Evolutionary conservation across 2,329 filamentous ascomycete species (phyloP), one percentile per base, ranked within the genome.

Genomic region (Trichoderma simmonsii): DNA sequence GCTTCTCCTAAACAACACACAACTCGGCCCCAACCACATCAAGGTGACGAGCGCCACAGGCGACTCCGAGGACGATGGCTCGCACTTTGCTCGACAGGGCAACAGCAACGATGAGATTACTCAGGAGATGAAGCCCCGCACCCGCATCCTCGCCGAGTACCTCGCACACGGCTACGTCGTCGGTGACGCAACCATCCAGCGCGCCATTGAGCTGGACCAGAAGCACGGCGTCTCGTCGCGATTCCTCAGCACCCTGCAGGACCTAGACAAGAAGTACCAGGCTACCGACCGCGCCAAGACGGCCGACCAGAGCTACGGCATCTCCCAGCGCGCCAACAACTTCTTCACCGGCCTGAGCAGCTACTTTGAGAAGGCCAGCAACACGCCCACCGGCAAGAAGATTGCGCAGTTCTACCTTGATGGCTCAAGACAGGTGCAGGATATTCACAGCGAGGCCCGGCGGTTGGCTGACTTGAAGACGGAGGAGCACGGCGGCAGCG

Each of bases 71-170:
- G 90, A 92, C 74, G 89, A 92, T 75, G 84, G 85, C 70, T 84
- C 88, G 62, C 85, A 86, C 73, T 82, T 84, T 43, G 86, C 85
- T 73, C 85, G 86, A 72, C 87, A 87, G 76, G 83, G 83, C 71
- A 88, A 91, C 73, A 86, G 89, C 80, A 84, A 83, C 66, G 87
- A 94, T 77, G 89, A 94, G 77, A 91, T 98, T 77, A 90, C 91
- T 15, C 96, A 99, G 81, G 96, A 99, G 83, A 94, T 98, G 86
- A 99, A 99, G 88, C 96, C 96, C 18, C 92, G 95, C 78, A 90
- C 93, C 54, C 93, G 96, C 78, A 97, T 99, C 81, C 83, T 98
- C 65, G 96, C 96, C 75, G 96, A 99, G 85, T 98, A 98, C 83
- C 92, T 99, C 39, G 95, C 96, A 12, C 94, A 98, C 78, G 96